Evolutionary conservation across 2,329 filamentous ascomycete species (phyloP).

Genomic region (Scedosporium boydii): DNA sequence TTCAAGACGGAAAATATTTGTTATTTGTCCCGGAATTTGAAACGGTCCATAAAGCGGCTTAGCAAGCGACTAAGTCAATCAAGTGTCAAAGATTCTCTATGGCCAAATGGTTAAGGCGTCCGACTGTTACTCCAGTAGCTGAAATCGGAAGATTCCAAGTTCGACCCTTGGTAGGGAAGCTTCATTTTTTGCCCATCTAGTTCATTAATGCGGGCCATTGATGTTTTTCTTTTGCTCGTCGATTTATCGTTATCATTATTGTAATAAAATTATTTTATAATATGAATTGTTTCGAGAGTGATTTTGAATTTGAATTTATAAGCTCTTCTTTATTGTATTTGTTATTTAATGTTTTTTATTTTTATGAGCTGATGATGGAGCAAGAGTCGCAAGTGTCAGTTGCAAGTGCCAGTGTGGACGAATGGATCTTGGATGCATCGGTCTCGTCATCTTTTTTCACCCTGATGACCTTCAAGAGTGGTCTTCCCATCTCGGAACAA

Average conservation of each 20-base stretch:
- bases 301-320: too few species aligned
- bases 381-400: too few species aligned
- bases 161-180: conserved; percentile 1
- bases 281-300: neutral
- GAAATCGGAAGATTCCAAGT: conserved; percentile 4
- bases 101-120: conserved; percentile 5
- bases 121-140: conserved; percentile 1
- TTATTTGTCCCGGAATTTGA: neutral
- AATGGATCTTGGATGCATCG: neutral
- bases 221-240: neutral
- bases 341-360: neutral
- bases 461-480: too few species aligned
- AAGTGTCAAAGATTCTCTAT: neutral
- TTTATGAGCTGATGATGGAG: too few species aligned
- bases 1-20: neutral
- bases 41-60: neutral
- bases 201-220: neutral
- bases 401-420: neutral
- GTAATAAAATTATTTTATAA: too few species aligned
- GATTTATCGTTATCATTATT: too few species aligned
- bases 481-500: too few species aligned
- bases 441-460: too few species aligned
- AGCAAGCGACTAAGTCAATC: neutral
- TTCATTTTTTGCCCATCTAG: neutral
- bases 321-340: neutral